Evolutionary conservation across 2,329 filamentous ascomycete genomes (phyloP), one percentile per base, ranked within the genome.

Genomic region (Shiraia bambusicola): DNA sequence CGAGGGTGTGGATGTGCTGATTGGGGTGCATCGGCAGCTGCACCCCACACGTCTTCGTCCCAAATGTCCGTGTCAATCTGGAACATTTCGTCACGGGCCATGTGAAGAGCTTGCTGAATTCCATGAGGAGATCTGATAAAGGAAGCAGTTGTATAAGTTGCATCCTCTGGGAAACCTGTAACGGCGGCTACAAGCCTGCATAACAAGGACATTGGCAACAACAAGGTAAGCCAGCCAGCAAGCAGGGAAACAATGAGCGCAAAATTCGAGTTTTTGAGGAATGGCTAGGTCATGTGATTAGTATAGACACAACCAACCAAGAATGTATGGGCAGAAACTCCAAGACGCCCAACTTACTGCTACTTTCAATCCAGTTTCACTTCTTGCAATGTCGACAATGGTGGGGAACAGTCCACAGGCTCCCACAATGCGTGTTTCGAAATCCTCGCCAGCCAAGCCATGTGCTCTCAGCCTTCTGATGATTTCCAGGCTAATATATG

Each of bases 21-120:
- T 25, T 50, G 25, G 4, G 50, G 48, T 30, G 41, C 45, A 4
- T 39, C 43, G 32, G 61, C 48, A 1, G 68, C 64, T 14, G 73
- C 70, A 1, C 79, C 80, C 81, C 81, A 84, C 28, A 84, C 67
- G 43, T 81, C 77, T 40, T 76, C 73, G 14, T 73, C 73, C 78
- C 80, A 83, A 54, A 73, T 73, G 52, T 83, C 79, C 1, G 70
- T 58, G 4, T 72, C 76, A 42, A 84, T 82, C 14, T 73, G 70
- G 4, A 58, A 58, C 73, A 84, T 79, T 59, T 84, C 81, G 51
- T 80, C 74, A 12, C 71, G 69, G 1, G 77, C 79, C 72, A 84
- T 78, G 57, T 79, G 69, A 65, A 83, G 63, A n/a, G 79, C 75
- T 62, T 83, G 77, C 28, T 67, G 65, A 1, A 83, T 73, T 6